Percentiles rank a stretch among this genome's conserved stretches.
These are phyloP conservation scores for Evansstolkia leycettana DNA, from an alignment of 495 filamentous ascomycete genomes.

Conservation along the genomic window DNA sequence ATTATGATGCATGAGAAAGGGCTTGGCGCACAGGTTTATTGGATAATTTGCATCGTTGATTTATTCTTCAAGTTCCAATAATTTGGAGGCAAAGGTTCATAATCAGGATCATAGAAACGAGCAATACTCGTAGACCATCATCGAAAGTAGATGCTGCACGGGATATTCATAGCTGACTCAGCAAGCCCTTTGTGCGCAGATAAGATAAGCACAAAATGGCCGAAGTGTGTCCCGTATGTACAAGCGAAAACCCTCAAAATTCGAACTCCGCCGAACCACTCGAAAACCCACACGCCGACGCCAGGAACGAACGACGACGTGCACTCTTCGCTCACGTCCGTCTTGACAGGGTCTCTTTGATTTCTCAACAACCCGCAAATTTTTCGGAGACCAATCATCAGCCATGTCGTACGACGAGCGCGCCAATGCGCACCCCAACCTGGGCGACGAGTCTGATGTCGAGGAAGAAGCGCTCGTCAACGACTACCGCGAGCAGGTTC, in stretches of 20 bases:
- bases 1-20: too few relatives aligned
- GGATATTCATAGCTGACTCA: slow-evolving; percentile 24
- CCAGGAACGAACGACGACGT: slow-evolving; percentile 18
- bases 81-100: too few relatives aligned
- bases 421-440: slow-evolving; percentile 35
- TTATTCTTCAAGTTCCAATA: too few relatives aligned
- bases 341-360: slow-evolving; percentile 1
- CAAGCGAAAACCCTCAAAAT: slow-evolving; percentile 45
- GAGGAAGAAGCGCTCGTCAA: slow-evolving; percentile 90
- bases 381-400: slow-evolving; percentile 7
- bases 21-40: too few relatives aligned
- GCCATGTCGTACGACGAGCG: slow-evolving; percentile 40
- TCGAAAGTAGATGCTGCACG: too few relatives aligned
- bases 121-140: too few relatives aligned
- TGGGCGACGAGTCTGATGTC: slow-evolving; percentile 76
- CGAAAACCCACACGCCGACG: slow-evolving; percentile 35
- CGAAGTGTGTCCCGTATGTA: slow-evolving; percentile 5
- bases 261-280: slow-evolving; percentile 25
- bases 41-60: too few relatives aligned
- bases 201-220: slow-evolving; percentile 34
- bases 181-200: slow-evolving; percentile 21
- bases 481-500: slow-evolving; percentile 90
- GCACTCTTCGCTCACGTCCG: slow-evolving; percentile 12
- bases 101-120: too few relatives aligned
- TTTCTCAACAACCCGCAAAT: neutral